phyloP scores from a whole-genome alignment of 2,329 filamentous ascomycete species.

The Dothideomycetidae sp. region DNA sequence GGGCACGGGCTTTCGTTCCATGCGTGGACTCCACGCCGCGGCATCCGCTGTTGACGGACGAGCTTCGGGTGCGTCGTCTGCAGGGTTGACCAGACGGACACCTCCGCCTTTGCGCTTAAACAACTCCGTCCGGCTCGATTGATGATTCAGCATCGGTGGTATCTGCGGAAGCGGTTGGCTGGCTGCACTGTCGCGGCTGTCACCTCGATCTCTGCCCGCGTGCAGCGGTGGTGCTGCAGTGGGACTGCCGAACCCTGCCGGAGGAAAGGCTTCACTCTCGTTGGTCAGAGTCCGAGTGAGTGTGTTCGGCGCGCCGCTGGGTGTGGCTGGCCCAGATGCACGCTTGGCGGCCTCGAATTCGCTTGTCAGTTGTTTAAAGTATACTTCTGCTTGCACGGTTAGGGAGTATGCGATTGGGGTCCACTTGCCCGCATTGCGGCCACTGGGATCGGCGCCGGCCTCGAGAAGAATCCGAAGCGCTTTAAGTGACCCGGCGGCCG shows the following conservation, averaged over 20 bases:
- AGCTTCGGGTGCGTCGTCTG: conserved; percentile 3
- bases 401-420: conserved; percentile 71
- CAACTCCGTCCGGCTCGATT: conserved; percentile 8
- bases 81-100: conserved; percentile 11
- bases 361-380: conserved; percentile 61
- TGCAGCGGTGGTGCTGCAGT: background rate
- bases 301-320: background rate
- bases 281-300: conserved; percentile 1
- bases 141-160: background rate
- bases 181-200: conserved; percentile 6
- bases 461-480: conserved; percentile 63
- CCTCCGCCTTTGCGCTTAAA: conserved; percentile 12
- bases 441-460: conserved; percentile 61
- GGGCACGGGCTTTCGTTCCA: conserved; percentile 1
- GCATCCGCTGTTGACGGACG: conserved; percentile 3
- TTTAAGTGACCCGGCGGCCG: conserved; percentile 64
- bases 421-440: conserved; percentile 64
- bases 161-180: background rate
- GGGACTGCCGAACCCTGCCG: background rate
- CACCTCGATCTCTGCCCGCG: conserved; percentile 4
- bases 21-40: conserved; percentile 5
- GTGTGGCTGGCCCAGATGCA: background rate
- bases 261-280: conserved; percentile 1
- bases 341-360: conserved; percentile 39
- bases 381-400: conserved; percentile 70